These are phyloP conservation scores for Boeremia lycopersici DNA, from an alignment of 2,329 filamentous ascomycete genomes.

Conservation along the genomic window DNA sequence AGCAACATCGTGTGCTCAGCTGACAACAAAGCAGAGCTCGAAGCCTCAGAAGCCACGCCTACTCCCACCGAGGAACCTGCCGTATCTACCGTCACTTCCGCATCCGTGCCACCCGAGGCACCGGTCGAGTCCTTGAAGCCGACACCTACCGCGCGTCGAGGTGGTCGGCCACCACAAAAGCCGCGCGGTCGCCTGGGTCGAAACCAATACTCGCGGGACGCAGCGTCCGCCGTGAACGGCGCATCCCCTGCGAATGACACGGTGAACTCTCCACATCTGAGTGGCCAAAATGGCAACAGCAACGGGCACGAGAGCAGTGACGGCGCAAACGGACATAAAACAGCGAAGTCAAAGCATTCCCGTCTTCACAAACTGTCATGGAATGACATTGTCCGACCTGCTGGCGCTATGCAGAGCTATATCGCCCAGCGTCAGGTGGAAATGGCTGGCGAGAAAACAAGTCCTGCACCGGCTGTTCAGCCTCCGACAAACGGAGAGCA, in stretches of 20 bases:
- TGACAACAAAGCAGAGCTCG: constrained; percentile 37
- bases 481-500: constrained; percentile 32
- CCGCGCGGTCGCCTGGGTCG: constrained; percentile 43
- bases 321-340: constrained; percentile 61
- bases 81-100: constrained; percentile 28
- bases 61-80: constrained; percentile 37
- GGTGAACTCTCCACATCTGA: constrained; percentile 40
- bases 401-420: constrained; percentile 84
- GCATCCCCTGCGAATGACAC: constrained; percentile 40
- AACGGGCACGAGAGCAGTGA: constrained; percentile 59
- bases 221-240: constrained; percentile 41
- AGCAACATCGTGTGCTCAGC: constrained; percentile 19
- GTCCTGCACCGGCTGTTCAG: constrained; percentile 35
- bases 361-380: constrained; percentile 70
- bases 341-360: constrained; percentile 64
- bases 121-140: constrained; percentile 33
- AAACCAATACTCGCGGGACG: constrained; percentile 48
- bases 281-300: constrained; percentile 38
- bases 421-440: constrained; percentile 89
- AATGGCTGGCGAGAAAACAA: constrained; percentile 66
- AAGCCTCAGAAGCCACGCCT: constrained; percentile 33
- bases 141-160: constrained; percentile 38
- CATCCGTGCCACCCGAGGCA: constrained; percentile 36
- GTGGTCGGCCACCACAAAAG: constrained; percentile 44
- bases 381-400: constrained; percentile 85